Evolutionary conservation across 1,139 yeast species (phyloP).

Genomic region (Yamadazyma epiphylla): DNA sequence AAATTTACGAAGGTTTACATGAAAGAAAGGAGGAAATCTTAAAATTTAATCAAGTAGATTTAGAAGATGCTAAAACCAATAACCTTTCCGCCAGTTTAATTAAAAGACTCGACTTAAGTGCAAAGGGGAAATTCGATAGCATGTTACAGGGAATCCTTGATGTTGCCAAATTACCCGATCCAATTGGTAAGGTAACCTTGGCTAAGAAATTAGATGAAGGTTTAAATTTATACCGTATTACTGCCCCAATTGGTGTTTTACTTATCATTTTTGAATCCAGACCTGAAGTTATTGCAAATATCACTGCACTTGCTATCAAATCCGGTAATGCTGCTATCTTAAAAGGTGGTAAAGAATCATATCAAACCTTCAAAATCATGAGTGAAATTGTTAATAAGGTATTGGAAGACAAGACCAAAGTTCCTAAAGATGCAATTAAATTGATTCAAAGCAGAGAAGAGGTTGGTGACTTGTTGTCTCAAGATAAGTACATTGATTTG

Average conservation of each 20-base stretch:
- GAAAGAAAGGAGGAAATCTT: constrained; percentile 59
- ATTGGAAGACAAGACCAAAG: constrained; percentile 52
- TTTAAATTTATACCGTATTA: constrained; percentile 71
- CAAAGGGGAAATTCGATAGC: constrained; percentile 80
- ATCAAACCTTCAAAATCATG: constrained; percentile 79
- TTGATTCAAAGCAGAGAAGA: constrained; percentile 86
- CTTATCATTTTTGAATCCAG: constrained; percentile 93
- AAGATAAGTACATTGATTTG: constrained; percentile 87
- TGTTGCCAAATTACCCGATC: constrained; percentile 84
- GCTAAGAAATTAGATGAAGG: constrained; percentile 87
- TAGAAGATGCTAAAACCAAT: constrained; percentile 60
- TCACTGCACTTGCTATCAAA: constrained; percentile 91
- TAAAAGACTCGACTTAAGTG: constrained; percentile 78
- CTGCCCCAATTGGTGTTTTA: constrained; percentile 93
- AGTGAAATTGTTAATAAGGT: constrained; percentile 66
- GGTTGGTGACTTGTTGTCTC: constrained; percentile 76
- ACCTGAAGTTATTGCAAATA: constrained; percentile 98
- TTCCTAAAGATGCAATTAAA: constrained; percentile 81
- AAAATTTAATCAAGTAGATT: constrained; percentile 69
- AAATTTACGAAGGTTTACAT: constrained; percentile 66
- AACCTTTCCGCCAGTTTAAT: constrained; percentile 66
- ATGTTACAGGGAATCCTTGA: constrained; percentile 95
- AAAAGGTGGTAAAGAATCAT: constrained; percentile 95
- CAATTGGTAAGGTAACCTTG: constrained; percentile 80
- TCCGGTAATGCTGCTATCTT: constrained; percentile 94